phyloP scores from a whole-genome alignment of 441 rosid genomes.

The Euphorbia schlechtendalii region DNA sequence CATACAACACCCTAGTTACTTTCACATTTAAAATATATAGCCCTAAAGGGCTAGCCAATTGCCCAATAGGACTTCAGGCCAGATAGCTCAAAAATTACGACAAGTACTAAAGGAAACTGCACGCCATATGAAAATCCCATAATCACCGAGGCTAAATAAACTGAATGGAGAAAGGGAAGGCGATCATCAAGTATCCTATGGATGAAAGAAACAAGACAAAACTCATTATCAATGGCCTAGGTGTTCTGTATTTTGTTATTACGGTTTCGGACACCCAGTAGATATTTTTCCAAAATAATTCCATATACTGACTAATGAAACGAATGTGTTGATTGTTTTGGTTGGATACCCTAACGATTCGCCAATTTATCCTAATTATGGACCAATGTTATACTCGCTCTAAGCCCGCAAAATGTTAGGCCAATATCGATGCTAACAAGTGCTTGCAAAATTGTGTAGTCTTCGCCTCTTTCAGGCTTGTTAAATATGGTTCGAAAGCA shows the following conservation, averaged over 20 bases:
- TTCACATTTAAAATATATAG: too few relatives aligned
- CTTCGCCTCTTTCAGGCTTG: slow-evolving; percentile 75
- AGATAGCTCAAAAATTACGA: slow-evolving; percentile 77
- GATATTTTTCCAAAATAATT: slow-evolving; percentile 78
- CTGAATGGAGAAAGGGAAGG: slow-evolving; percentile 62
- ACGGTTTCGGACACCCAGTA: slow-evolving; percentile 72
- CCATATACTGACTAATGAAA: slow-evolving; percentile 91
- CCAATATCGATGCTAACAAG: slow-evolving; percentile 66
- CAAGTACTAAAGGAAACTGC: slow-evolving; percentile 60
- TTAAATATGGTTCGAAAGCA: slow-evolving; percentile 45
- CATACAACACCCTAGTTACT: slow-evolving; percentile 63
- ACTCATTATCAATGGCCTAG: slow-evolving; percentile 74
- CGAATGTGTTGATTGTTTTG: slow-evolving; percentile 50
- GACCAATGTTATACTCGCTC: slow-evolving; percentile 64
- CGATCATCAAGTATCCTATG: slow-evolving; percentile 59
- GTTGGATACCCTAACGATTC: slow-evolving; percentile 74
- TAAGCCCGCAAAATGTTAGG: slow-evolving; percentile 61
- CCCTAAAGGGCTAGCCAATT: slow-evolving; percentile 73
- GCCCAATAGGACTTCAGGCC: slow-evolving; percentile 85
- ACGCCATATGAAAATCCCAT: slow-evolving; percentile 82
- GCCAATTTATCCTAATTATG: slow-evolving; percentile 90
- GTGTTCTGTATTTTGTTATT: slow-evolving; percentile 46
- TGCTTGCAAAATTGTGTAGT: slow-evolving; percentile 83
- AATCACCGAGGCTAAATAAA: slow-evolving; percentile 67
- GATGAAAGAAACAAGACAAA: slow-evolving; percentile 49